These are phyloP conservation scores for Phytophthora gonapodyides DNA, from an alignment of 352 stramenopile genomes.

Conservation along the genomic window DNA sequence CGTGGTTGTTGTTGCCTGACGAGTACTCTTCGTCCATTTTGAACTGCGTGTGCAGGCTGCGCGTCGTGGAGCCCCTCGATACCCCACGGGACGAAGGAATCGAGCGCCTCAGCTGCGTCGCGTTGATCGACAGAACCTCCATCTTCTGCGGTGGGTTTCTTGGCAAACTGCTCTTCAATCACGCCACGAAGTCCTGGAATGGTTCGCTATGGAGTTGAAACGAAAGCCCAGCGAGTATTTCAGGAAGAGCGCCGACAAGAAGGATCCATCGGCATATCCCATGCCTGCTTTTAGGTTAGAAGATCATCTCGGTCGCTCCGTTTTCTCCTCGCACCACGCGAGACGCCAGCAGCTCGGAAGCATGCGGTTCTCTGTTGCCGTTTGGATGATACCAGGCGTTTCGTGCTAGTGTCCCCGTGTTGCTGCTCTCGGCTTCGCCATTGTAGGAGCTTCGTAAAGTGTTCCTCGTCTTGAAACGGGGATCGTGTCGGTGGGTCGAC, in stretches of 20 bases:
- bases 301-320: conserved; percentile 9
- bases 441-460: conserved; percentile 50
- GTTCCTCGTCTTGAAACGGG: conserved; percentile 17
- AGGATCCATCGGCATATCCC: neutral
- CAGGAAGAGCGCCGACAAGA: neutral
- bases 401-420: neutral
- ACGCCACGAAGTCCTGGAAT: neutral
- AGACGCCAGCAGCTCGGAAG: conserved; percentile 3
- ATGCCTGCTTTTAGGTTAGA: conserved; percentile 6
- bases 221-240: conserved; percentile 12
- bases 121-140: conserved; percentile 46
- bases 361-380: neutral
- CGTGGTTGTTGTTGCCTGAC: conserved; percentile 31
- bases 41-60: conserved; percentile 40
- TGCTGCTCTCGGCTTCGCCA: conserved; percentile 9
- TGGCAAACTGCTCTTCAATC: conserved; percentile 4
- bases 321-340: conserved; percentile 11
- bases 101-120: conserved; percentile 36
- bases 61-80: conserved; percentile 28
- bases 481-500: conserved; percentile 34
- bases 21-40: conserved; percentile 62
- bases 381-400: neutral
- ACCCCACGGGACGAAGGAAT: conserved; percentile 44
- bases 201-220: neutral
- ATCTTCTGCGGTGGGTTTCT: conserved; percentile 15